Evolutionary conservation across 106 monocot genomes (phyloP), one percentile per base, ranked within the genome.

Genomic region (Alisma plantagoaquatica): DNA sequence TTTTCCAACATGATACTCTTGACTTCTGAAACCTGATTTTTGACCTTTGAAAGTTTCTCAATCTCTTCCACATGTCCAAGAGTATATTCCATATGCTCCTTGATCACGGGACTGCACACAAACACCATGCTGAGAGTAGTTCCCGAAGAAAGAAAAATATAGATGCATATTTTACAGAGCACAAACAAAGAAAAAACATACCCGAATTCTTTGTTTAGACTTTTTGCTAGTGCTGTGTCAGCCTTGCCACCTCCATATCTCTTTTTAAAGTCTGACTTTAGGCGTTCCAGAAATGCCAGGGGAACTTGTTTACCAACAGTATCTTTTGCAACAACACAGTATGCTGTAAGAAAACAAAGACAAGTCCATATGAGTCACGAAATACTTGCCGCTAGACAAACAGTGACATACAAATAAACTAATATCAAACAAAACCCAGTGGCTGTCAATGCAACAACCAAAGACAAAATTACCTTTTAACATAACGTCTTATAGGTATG

Each of bases 211-310:
- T 94, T 88, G 23, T 84, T 88, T 9, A 94, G 73, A 68, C 87
- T 94, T 70, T 88, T 94, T 16, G 94, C 80, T 51, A 67, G 66
- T 48, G 94, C 94, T 12, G 94, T 94, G 62, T 84, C 94, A 35
- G 94, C 88, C 59, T 78, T 94, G 12, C 94, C 94, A 50, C 94
- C 87, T n/a, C 87, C 94, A 43, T 84, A 94, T 78, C 71, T 88
- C 63, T 76, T 81, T 53, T 31, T 78, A 49, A 94, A 94, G 52
- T 94, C 94, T 16, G 49, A 70, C 49, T 94, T 94, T 31, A 88
- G 41, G 33, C 77, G 65, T 30, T 94, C 94, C 46, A 94, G 61
- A 62, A 88, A 77, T 25, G 88, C 77, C 32, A 94, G 53, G 0
- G 79, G 73, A 11, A 84, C 54, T 42, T 94, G 77, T 59, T 84